These are phyloP conservation scores for Neltuma alba DNA, from an alignment of 306 rosid genomes.

Conservation along the genomic window DNA sequence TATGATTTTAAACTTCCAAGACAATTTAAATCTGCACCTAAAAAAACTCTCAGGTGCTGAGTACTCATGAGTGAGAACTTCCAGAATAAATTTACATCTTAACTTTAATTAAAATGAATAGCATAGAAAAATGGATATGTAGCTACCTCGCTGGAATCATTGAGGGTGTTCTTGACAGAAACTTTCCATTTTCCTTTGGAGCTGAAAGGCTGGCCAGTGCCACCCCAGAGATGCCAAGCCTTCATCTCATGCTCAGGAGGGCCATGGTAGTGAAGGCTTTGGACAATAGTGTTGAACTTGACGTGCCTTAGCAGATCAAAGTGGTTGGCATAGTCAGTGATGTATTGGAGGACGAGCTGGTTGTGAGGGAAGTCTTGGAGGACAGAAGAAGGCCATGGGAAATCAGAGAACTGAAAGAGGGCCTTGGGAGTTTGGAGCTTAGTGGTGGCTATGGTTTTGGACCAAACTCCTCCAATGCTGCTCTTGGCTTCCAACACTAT, in stretches of 20 bases:
- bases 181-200: conserved; percentile 58
- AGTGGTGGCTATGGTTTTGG: no score
- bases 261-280: conserved; percentile 45
- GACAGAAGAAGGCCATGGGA: conserved; percentile 66
- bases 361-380: conserved; percentile 43
- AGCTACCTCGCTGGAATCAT: conserved; percentile 40
- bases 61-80: no score
- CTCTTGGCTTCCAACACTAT: no score
- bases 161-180: conserved; percentile 27
- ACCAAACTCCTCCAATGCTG: no score
- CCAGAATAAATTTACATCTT: no score
- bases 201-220: conserved; percentile 49
- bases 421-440: conserved; percentile 57
- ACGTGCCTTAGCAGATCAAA: conserved; percentile 49
- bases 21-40: no score
- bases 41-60: no score
- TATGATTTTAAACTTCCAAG: no score
- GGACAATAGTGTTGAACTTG: conserved; percentile 53
- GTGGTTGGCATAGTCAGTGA: conserved; percentile 52
- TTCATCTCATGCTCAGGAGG: conserved; percentile 36
- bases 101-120: no score
- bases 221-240: conserved; percentile 57
- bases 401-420: conserved; percentile 58
- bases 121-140: neutral
- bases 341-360: conserved; percentile 43